Conservation (phyloP, 2,329 filamentous ascomycete species). For the Colletotrichum musicola region DNA sequence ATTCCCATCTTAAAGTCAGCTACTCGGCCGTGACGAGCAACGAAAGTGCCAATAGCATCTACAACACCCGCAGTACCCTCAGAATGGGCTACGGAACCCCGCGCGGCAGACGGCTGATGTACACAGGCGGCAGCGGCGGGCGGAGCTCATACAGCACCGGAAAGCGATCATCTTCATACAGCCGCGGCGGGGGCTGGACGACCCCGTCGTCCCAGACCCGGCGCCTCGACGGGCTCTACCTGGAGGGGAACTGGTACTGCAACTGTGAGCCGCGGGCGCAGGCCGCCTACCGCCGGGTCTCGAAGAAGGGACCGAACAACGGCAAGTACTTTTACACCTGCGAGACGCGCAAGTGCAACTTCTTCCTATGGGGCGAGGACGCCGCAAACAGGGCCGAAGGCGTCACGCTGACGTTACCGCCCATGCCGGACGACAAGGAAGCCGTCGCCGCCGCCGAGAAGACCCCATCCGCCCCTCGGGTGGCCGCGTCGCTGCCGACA, state of each 20-base stretch:
- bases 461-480: not conserved
- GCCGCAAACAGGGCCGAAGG: conserved; percentile 43
- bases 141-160: not conserved
- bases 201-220: conserved; percentile 45
- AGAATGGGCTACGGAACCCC: conserved; percentile 28
- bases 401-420: conserved; percentile 27
- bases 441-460: not conserved
- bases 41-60: not conserved
- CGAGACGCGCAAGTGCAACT: conserved; percentile 51
- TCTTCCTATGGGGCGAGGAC: conserved; percentile 60
- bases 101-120: conserved; percentile 25
- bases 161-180: not conserved
- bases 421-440: conserved; percentile 22
- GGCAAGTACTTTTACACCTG: conserved; percentile 60
- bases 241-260: conserved; percentile 54
- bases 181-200: not conserved
- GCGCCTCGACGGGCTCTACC: conserved; percentile 49
- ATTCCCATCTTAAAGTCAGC: conserved; percentile 33
- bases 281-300: conserved; percentile 52
- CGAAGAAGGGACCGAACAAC: conserved; percentile 54
- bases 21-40: conserved; percentile 1
- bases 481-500: conserved; percentile 30
- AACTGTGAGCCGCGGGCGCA: conserved; percentile 57
- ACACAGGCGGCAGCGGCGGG: conserved; percentile 4
- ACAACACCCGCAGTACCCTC: not conserved